Base-by-base conservation (phyloP, 1,284 basidiomycete species). In the Chondrostereum purpureum region DNA sequence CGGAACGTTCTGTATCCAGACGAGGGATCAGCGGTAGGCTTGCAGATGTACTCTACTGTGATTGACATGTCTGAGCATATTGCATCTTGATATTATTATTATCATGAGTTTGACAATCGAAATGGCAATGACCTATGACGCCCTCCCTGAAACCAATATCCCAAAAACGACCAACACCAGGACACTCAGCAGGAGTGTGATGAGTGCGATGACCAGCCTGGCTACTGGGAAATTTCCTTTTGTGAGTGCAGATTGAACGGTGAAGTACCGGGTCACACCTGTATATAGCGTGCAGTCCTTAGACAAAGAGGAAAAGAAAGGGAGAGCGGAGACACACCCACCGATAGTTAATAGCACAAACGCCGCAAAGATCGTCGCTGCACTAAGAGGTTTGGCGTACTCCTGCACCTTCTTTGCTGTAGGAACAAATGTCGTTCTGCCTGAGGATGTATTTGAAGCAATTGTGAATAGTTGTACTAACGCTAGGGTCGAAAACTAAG, bases 381-480 rank as follows among this genome's bases (percentile, higher is more conserved):
- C 73, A 4, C 80, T 80, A 2, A 83, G 59, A 1, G 79, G 77
- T 2, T 73, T 68, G 33, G 77, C 73, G 54, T 68, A 77, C 11
- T 54, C 54, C 38, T 68, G 61, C 18, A 75, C 45, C 35, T 54
- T 52, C 34, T 57, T 55, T 4, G 47, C 39, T 12, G 43, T 52
- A 27, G 53, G 45, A 20, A 56, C 19, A 12, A 36, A 44, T 14
- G 46, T 42, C 33, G 39, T 14, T 49, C 27, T 11, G 41, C 43
- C 23, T 27, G 48, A 51, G 42, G 41, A 16, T 23, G 53, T 48
- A 20, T 55, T 52, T n/a, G 57, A 55, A 43, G 65, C 56, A n/a
- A 73, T 68, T 5, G 69, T 72, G 59, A 80, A 80, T 2, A 81
- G 62, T 53, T 81, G 78, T 2, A 80, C 73, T 12, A 80, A 65